phyloP scores from a whole-genome alignment of 2,329 filamentous ascomycete species.

The Herpomyces periplanetae region DNA sequence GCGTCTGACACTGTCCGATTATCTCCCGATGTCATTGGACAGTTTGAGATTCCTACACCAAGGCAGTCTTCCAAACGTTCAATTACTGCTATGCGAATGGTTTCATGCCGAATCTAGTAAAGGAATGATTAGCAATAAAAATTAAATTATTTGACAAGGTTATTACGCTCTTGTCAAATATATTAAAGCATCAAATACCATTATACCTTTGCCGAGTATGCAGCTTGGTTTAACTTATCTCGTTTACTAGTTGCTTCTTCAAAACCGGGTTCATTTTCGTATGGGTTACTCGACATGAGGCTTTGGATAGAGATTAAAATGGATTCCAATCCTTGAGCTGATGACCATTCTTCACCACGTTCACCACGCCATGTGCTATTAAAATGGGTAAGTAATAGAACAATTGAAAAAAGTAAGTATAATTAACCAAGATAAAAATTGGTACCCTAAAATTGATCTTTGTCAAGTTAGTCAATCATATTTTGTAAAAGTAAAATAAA shows the following conservation, averaged over 20 bases:
- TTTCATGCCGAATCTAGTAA: conserved; percentile 55
- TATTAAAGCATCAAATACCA: conserved; percentile 1
- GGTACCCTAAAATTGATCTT: conserved; percentile 51
- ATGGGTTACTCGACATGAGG: conserved; percentile 67
- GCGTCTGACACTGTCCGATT: conserved; percentile 8
- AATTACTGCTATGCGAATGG: conserved; percentile 46
- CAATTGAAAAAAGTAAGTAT: not conserved
- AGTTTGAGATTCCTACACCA: too few relatives aligned
- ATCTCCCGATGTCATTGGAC: too few relatives aligned
- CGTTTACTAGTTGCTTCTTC: conserved; percentile 25
- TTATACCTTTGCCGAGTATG: conserved; percentile 43
- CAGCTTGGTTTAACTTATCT: conserved; percentile 30
- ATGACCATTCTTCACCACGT: conserved; percentile 72
- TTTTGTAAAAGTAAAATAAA: conserved; percentile 4
- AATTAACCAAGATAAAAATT: conserved; percentile 1
- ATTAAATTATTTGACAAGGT: not conserved
- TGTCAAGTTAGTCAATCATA: conserved; percentile 3
- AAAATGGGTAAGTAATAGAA: conserved; percentile 3
- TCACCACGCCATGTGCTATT: conserved; percentile 65
- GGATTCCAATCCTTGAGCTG: conserved; percentile 72
- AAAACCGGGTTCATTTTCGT: conserved; percentile 81
- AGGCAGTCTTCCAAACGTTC: conserved; percentile 46
- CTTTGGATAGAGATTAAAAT: conserved; percentile 85
- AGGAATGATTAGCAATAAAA: conserved; percentile 1
- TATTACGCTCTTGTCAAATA: conserved; percentile 1